Conservation (phyloP, 2,329 filamentous ascomycete species). For the Dothideomycetes sp. region DNA sequence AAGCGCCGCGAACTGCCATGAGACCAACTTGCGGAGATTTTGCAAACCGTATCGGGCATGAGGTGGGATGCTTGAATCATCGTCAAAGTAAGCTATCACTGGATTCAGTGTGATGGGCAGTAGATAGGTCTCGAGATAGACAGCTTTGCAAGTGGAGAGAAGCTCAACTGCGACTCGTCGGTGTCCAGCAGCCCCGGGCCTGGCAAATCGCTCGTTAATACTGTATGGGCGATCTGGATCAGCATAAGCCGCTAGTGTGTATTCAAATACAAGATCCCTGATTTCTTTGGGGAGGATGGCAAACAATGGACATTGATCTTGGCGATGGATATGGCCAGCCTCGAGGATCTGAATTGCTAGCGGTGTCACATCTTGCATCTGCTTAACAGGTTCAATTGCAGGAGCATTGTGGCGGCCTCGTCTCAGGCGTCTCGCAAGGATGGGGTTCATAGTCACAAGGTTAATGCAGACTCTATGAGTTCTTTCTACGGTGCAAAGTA, state of each 20-base stretch:
- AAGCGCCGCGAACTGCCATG: background rate
- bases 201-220: background rate
- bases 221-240: conserved; percentile 1
- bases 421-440: background rate
- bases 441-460: background rate
- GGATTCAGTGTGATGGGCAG: conserved; percentile 2
- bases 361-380: no score
- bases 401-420: background rate
- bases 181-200: background rate
- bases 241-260: conserved; percentile 1
- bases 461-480: no score
- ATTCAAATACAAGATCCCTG: conserved; percentile 1
- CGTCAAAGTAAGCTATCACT: background rate
- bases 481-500: no score
- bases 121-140: conserved; percentile 5
- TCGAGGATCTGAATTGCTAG: background rate
- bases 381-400: background rate
- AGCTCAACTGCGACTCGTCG: conserved; percentile 4
- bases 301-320: conserved; percentile 2
- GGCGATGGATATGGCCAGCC: background rate
- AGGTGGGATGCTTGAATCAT: background rate
- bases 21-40: background rate
- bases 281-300: conserved; percentile 1
- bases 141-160: conserved; percentile 1
- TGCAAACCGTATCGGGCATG: background rate